Conservation (phyloP, 23 red algal genomes). For the Chondrus crispus region DNA sequence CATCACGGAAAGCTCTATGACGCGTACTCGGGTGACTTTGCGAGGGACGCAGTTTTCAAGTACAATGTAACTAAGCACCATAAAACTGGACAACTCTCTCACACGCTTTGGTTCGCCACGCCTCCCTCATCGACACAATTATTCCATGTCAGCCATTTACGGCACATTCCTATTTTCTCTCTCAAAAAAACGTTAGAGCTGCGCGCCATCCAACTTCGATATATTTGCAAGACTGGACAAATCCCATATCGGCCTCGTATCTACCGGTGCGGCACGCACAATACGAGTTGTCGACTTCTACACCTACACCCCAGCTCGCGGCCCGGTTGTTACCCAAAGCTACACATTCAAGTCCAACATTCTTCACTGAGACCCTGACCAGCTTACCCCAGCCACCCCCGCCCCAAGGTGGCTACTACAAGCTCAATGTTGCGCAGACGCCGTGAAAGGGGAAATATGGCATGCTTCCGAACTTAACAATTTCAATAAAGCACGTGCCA, state of each 20-base stretch:
- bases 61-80: not conserved
- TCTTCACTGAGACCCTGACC: too few species aligned
- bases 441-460: not conserved
- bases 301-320: not conserved
- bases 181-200: not conserved
- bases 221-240: not conserved
- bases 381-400: not conserved
- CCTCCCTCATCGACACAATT: not conserved
- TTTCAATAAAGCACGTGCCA: not conserved
- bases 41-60: not conserved
- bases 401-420: not conserved
- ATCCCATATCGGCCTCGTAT: not conserved
- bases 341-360: too few species aligned
- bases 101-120: not conserved
- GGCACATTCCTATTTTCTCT: not conserved
- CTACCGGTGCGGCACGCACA: not conserved
- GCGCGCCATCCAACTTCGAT: not conserved
- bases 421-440: conserved; percentile 1
- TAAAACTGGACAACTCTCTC: not conserved
- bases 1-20: not conserved
- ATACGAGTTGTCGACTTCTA: conserved; percentile 3
- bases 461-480: not conserved
- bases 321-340: too few species aligned
- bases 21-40: not conserved
- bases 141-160: not conserved